A percentile compares a stretch with the other conserved stretches of the same genome.
phyloP scores from a whole-genome alignment of 208 protist genomes.

The Naegleria lovaniensis region DNA sequence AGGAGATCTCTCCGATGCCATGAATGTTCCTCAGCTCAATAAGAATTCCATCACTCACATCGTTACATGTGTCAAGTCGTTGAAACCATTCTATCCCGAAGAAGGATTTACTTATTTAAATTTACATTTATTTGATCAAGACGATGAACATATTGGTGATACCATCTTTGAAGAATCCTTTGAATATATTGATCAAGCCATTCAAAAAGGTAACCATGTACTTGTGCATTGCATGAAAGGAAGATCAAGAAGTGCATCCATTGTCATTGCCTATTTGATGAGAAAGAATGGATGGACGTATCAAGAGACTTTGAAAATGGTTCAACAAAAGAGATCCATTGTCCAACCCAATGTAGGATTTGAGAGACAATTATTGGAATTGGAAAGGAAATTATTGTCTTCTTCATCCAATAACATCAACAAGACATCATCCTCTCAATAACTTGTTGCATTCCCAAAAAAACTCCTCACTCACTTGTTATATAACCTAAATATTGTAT shows the following conservation, averaged over 20 bases:
- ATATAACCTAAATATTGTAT: too few relatives aligned
- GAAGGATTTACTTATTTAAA: not conserved
- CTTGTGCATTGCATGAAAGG: not conserved
- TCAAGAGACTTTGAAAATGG: not conserved
- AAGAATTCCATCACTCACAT: not conserved
- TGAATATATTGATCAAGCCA: not conserved
- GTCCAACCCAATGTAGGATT: not conserved
- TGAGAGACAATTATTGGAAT: not conserved
- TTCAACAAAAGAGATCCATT: not conserved
- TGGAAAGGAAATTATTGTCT: not conserved
- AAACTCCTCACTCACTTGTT: too few relatives aligned
- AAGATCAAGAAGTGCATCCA: not conserved
- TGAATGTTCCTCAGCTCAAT: not conserved
- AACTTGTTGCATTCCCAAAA: too few relatives aligned
- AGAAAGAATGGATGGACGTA: not conserved
- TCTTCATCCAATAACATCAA: too few relatives aligned
- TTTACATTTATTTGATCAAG: not conserved
- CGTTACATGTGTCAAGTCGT: not conserved
- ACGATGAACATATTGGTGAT: not conserved
- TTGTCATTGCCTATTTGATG: conserved; percentile 11
- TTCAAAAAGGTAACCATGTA: not conserved
- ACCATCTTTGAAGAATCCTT: not conserved
- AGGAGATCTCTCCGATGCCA: not conserved
- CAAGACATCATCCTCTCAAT: too few relatives aligned
- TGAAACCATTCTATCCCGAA: not conserved